Conservation (phyloP, 2,329 filamentous ascomycete genomes). For the Intubia oerlemansii region DNA sequence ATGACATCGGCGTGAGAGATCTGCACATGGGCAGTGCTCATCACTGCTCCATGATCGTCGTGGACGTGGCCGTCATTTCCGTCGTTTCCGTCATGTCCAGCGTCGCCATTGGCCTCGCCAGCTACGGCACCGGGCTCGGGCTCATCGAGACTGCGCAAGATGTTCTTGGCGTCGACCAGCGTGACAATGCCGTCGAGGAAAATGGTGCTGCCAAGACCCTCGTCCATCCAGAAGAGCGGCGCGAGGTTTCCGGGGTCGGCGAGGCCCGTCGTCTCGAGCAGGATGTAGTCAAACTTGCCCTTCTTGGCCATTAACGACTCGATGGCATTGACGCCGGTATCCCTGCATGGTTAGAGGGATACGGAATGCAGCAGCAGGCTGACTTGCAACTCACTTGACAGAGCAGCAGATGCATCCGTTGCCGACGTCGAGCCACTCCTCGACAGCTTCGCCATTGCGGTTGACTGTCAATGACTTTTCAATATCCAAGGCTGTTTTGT, state of each 20-base stretch:
- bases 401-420: constrained; percentile 98
- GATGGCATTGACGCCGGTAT: constrained; percentile 82
- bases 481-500: constrained; percentile 61
- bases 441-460: constrained; percentile 59
- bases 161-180: constrained; percentile 85
- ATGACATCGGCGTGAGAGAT: constrained; percentile 94
- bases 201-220: constrained; percentile 83
- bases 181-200: constrained; percentile 96
- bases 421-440: constrained; percentile 88
- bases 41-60: constrained; percentile 37
- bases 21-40: constrained; percentile 88
- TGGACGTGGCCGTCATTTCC: too few relatives aligned
- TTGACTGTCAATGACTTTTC: constrained; percentile 90
- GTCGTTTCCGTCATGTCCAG: too few relatives aligned
- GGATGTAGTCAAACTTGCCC: constrained; percentile 89
- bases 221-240: constrained; percentile 93
- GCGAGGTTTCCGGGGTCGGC: constrained; percentile 92
- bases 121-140: constrained; percentile 30
- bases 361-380: too few relatives aligned
- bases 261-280: constrained; percentile 87
- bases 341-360: too few relatives aligned
- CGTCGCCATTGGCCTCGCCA: constrained; percentile 21
- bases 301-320: constrained; percentile 89
- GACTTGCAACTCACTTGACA: constrained; percentile 63
- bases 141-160: constrained; percentile 64